Evolutionary conservation across 495 filamentous ascomycete genomes (phyloP).

Genomic region (Talaromyces ruber): DNA sequence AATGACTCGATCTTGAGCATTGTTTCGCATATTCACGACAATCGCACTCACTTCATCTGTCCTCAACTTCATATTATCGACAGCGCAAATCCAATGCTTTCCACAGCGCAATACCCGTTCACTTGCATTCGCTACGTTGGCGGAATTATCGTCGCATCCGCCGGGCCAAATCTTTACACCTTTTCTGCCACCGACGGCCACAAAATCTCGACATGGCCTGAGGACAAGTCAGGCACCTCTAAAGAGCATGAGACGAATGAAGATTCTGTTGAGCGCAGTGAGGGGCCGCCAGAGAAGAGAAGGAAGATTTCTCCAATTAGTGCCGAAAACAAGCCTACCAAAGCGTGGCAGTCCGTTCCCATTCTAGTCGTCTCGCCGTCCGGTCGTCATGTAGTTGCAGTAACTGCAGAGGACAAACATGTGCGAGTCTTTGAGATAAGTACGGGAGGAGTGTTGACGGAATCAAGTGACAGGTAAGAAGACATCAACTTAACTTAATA

Average conservation of each 20-base stretch:
- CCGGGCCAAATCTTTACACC: slow-evolving; percentile 45
- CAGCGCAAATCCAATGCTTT: slow-evolving; percentile 11
- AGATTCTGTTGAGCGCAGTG: slow-evolving; percentile 13
- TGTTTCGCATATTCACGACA: background rate
- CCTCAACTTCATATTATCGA: background rate
- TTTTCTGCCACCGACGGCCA: slow-evolving; percentile 34
- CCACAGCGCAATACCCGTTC: slow-evolving; percentile 40
- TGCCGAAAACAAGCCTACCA: slow-evolving; percentile 15
- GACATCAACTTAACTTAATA: background rate
- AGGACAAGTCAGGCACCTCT: slow-evolving; percentile 11
- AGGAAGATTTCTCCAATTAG: slow-evolving; percentile 32
- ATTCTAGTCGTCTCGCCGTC: slow-evolving; percentile 49
- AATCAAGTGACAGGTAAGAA: slow-evolving; percentile 64
- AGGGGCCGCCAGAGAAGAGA: slow-evolving; percentile 43
- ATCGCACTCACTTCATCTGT: background rate
- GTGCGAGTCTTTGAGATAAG: slow-evolving; percentile 71
- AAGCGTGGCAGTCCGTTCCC: slow-evolving; percentile 41
- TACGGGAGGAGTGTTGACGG: slow-evolving; percentile 48
- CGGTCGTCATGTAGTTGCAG: slow-evolving; percentile 58
- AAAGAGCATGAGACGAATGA: slow-evolving; percentile 12
- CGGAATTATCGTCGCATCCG: slow-evolving; percentile 44
- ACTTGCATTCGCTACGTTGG: slow-evolving; percentile 42
- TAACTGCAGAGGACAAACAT: slow-evolving; percentile 84
- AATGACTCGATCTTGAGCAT: slow-evolving; percentile 1
- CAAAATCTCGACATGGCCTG: slow-evolving; percentile 41